A percentile compares a stretch with the other conserved stretches of the same genome.
These are phyloP conservation scores for Diplogelasinospora grovesii DNA, from an alignment of 495 filamentous ascomycete genomes.

Conservation along the genomic window DNA sequence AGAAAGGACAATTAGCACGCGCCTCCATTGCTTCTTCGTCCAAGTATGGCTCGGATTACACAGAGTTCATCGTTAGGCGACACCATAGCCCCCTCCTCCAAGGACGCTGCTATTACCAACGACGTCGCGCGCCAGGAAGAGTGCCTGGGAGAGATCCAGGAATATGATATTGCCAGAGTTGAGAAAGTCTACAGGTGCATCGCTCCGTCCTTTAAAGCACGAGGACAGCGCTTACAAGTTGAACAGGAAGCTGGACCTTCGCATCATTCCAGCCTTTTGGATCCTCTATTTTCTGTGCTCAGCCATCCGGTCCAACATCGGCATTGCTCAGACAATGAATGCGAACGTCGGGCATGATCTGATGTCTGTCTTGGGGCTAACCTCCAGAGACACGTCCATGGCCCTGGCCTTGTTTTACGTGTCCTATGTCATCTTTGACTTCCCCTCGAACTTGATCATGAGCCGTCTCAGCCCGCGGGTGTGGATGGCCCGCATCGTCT, in stretches of 20 bases:
- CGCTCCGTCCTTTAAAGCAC: not conserved
- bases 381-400: constrained; percentile 68
- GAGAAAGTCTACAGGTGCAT: constrained; percentile 57
- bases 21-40: constrained; percentile 47
- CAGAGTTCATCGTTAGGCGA: constrained; percentile 14
- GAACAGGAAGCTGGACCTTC: constrained; percentile 64
- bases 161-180: constrained; percentile 49
- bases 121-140: constrained; percentile 12
- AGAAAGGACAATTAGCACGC: constrained; percentile 42
- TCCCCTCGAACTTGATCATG: constrained; percentile 89
- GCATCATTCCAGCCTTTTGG: constrained; percentile 91
- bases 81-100: constrained; percentile 19
- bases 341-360: constrained; percentile 59
- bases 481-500: constrained; percentile 90
- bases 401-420: constrained; percentile 86
- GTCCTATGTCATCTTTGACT: constrained; percentile 81
- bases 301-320: constrained; percentile 84
- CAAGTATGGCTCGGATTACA: constrained; percentile 35
- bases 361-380: constrained; percentile 55
- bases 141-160: constrained; percentile 16
- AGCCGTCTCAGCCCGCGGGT: constrained; percentile 73
- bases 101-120: constrained; percentile 12
- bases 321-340: constrained; percentile 90
- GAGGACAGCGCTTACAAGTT: not conserved
- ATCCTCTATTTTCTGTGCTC: constrained; percentile 89